Evolutionary conservation across 2,329 filamentous ascomycete species (phyloP).

Genomic region (Helicocarpus griseus): DNA sequence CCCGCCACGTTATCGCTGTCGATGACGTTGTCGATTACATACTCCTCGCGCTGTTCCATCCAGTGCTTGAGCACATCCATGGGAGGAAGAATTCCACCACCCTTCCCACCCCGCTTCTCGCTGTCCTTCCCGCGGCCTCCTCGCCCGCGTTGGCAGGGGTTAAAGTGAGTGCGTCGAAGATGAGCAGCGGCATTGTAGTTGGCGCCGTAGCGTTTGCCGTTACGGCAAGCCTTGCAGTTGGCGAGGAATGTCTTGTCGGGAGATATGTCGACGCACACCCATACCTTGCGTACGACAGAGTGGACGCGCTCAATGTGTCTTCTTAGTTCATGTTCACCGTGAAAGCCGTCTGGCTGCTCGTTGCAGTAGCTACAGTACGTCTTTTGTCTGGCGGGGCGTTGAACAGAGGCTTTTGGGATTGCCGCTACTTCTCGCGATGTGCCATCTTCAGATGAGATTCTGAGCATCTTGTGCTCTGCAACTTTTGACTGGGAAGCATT

Average conservation of each 20-base stretch:
- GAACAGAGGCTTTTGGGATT: slow-evolving; percentile 47
- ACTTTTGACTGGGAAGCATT: slow-evolving; percentile 23
- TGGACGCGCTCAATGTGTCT: slow-evolving; percentile 63
- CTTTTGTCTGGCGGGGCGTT: slow-evolving; percentile 60
- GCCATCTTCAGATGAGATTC: slow-evolving; percentile 43
- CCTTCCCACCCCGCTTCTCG: slow-evolving; percentile 52
- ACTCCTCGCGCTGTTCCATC: slow-evolving; percentile 49
- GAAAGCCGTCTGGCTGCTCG: slow-evolving; percentile 67
- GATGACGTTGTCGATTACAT: slow-evolving; percentile 26
- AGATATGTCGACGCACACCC: slow-evolving; percentile 53
- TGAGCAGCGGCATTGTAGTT: slow-evolving; percentile 96
- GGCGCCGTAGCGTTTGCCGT: slow-evolving; percentile 70
- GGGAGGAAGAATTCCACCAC: slow-evolving; percentile 50
- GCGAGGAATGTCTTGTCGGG: slow-evolving; percentile 55
- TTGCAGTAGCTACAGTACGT: slow-evolving; percentile 61
- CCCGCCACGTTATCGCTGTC: slow-evolving; percentile 6
- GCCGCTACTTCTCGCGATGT: slow-evolving; percentile 46
- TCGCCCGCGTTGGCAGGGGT: slow-evolving; percentile 49
- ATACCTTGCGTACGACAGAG: slow-evolving; percentile 47
- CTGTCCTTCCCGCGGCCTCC: slow-evolving; percentile 49
- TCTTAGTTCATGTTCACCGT: slow-evolving; percentile 73
- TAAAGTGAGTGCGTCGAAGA: slow-evolving; percentile 79
- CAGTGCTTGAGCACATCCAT: slow-evolving; percentile 53
- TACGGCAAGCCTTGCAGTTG: slow-evolving; percentile 74
- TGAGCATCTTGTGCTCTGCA: slow-evolving; percentile 40